These are phyloP conservation scores for Suillus fuscotomentosus DNA, from an alignment of 768 basidiomycete genomes.

Conservation along the genomic window DNA sequence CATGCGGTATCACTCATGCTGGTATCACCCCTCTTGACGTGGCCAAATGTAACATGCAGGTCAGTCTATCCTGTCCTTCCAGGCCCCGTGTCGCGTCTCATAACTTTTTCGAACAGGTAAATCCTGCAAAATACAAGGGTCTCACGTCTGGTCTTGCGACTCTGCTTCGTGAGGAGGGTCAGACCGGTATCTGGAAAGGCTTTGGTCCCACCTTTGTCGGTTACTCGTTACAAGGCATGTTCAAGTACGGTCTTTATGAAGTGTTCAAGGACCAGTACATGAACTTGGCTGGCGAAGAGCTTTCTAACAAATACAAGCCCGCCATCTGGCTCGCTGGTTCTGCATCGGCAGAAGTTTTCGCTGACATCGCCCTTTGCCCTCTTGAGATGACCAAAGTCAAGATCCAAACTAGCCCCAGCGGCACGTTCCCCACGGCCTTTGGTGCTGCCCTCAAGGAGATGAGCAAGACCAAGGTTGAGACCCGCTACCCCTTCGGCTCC, in stretches of 20 bases:
- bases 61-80: slow-evolving; percentile 23
- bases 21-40: slow-evolving; percentile 88
- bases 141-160: slow-evolving; percentile 58
- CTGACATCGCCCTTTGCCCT: slow-evolving; percentile 94
- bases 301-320: slow-evolving; percentile 77
- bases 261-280: slow-evolving; percentile 92
- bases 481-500: slow-evolving; percentile 84
- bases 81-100: not conserved
- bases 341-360: slow-evolving; percentile 93
- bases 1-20: slow-evolving; percentile 87
- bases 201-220: slow-evolving; percentile 91
- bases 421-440: slow-evolving; percentile 78
- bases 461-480: slow-evolving; percentile 62
- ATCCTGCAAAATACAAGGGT: slow-evolving; percentile 73
- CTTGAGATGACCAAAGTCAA: slow-evolving; percentile 93
- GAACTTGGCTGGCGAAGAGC: slow-evolving; percentile 87
- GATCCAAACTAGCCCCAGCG: slow-evolving; percentile 74
- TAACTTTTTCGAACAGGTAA: slow-evolving; percentile 48
- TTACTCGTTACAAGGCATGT: slow-evolving; percentile 94
- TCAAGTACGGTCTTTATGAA: slow-evolving; percentile 99
- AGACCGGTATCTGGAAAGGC: slow-evolving; percentile 90
- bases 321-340: slow-evolving; percentile 93
- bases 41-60: slow-evolving; percentile 93
- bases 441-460: slow-evolving; percentile 69
- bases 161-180: slow-evolving; percentile 78